Conservation (phyloP, 2,329 filamentous ascomycete species). For the Fusarium clavum region DNA sequence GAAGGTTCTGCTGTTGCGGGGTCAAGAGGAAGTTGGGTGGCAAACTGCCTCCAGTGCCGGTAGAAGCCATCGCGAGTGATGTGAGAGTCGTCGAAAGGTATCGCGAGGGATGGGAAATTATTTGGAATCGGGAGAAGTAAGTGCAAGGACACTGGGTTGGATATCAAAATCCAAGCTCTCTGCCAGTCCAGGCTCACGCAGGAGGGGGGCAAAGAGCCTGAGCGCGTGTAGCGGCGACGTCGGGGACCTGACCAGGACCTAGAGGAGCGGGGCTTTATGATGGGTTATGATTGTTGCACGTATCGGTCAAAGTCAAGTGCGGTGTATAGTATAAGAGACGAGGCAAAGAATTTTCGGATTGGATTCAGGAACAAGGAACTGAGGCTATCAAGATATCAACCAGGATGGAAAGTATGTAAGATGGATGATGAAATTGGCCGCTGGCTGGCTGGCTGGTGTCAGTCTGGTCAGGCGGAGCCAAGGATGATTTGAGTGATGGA, state of each 20-base stretch:
- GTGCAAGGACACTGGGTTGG: slow-evolving; percentile 5
- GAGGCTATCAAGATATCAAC: slow-evolving; percentile 19
- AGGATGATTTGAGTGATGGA: slow-evolving; percentile 16
- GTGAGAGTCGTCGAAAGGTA: slow-evolving; percentile 7
- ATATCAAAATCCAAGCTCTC: slow-evolving; percentile 45
- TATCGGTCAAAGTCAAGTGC: slow-evolving; percentile 14
- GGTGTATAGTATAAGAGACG: slow-evolving; percentile 6
- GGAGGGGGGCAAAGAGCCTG: slow-evolving; percentile 44
- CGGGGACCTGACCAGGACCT: slow-evolving; percentile 26
- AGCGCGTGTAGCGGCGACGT: slow-evolving; percentile 38
- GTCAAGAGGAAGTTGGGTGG: slow-evolving; percentile 74
- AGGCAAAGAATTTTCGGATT: slow-evolving; percentile 36
- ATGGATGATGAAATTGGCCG: slow-evolving; percentile 44
- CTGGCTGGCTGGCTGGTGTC: slow-evolving; percentile 8
- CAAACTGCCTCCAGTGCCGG: slow-evolving; percentile 56
- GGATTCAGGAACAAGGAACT: slow-evolving; percentile 25
- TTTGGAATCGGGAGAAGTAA: slow-evolving; percentile 21
- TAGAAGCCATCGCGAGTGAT: slow-evolving; percentile 61
- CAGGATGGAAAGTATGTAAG: slow-evolving; percentile 34
- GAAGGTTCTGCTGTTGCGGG: slow-evolving; percentile 79
- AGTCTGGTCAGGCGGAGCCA: slow-evolving; percentile 38
- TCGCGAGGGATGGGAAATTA: slow-evolving; percentile 7
- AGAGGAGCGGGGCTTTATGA: slow-evolving; percentile 29
- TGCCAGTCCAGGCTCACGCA: slow-evolving; percentile 42
- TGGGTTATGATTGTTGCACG: slow-evolving; percentile 13